A percentile compares a stretch with the other conserved stretches of the same genome.
Conservation (phyloP, 2,329 filamentous ascomycete species). For the Aspergillus luchuensis region DNA sequence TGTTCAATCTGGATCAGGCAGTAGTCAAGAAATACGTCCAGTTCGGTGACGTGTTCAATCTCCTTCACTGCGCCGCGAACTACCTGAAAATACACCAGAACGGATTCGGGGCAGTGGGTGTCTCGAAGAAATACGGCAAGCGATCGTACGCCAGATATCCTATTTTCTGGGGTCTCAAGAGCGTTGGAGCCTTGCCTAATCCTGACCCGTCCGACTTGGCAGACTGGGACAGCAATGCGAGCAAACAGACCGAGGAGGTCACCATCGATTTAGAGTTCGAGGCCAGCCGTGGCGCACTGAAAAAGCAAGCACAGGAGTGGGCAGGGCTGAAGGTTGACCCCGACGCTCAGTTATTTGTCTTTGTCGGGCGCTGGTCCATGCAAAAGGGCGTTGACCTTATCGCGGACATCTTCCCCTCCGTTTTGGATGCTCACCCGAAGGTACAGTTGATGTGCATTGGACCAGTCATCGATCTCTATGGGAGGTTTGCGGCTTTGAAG, state of each 20-base stretch:
- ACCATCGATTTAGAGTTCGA: constrained; percentile 58
- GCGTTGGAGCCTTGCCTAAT: constrained; percentile 65
- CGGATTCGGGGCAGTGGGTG: constrained; percentile 67
- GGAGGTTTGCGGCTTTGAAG: constrained; percentile 67
- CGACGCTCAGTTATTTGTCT: constrained; percentile 65
- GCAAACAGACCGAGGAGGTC: constrained; percentile 56
- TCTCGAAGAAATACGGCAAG: constrained; percentile 68
- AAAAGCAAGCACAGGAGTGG: constrained; percentile 66
- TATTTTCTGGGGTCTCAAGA: constrained; percentile 67
- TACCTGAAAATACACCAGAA: constrained; percentile 68
- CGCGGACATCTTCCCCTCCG: constrained; percentile 65
- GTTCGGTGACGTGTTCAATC: constrained; percentile 68
- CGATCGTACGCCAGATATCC: constrained; percentile 66
- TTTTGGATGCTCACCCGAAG: constrained; percentile 61
- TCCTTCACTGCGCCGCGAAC: constrained; percentile 64
- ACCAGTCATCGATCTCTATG: constrained; percentile 67
- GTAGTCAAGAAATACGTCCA: constrained; percentile 63
- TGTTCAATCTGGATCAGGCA: constrained; percentile 62
- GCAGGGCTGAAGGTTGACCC: constrained; percentile 62
- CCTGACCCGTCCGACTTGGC: constrained; percentile 61
- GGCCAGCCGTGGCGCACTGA: constrained; percentile 53
- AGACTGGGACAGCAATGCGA: constrained; percentile 51
- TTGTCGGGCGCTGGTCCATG: constrained; percentile 68
- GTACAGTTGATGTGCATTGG: constrained; percentile 64
- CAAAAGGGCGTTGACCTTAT: constrained; percentile 69